A percentile compares a stretch with the other conserved stretches of the same genome.
phyloP scores from a whole-genome alignment of 768 basidiomycete genomes.

The Crassisporium funariophilum region DNA sequence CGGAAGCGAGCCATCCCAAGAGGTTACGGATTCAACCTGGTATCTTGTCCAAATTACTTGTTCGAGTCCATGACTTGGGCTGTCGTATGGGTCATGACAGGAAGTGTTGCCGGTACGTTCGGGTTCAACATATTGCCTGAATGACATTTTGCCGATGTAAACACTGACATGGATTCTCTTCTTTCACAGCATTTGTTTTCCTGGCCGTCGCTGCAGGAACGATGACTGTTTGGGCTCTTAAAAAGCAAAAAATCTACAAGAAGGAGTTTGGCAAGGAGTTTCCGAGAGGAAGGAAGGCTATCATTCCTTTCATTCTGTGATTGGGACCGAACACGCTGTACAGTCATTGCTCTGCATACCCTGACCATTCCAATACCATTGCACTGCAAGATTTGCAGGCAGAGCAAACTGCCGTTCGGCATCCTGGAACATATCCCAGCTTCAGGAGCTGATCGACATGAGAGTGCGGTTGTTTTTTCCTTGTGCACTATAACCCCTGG shows the following conservation, averaged over 20 bases:
- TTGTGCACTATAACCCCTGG: too few relatives aligned
- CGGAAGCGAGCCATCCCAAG: constrained; percentile 81
- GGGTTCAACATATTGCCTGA: neutral
- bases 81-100: constrained; percentile 73
- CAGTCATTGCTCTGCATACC: neutral
- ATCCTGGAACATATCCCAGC: too few relatives aligned
- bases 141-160: neutral
- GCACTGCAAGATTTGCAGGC: too few relatives aligned
- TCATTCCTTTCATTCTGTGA: constrained; percentile 75
- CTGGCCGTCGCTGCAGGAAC: constrained; percentile 56
- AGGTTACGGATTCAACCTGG: constrained; percentile 90
- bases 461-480: too few relatives aligned
- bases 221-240: constrained; percentile 87
- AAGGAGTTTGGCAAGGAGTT: constrained; percentile 93
- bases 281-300: constrained; percentile 70
- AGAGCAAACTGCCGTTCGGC: too few relatives aligned
- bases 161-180: constrained; percentile 1
- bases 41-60: constrained; percentile 93
- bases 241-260: constrained; percentile 89
- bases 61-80: constrained; percentile 85
- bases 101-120: constrained; percentile 72
- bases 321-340: neutral
- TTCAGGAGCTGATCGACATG: too few relatives aligned
- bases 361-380: too few relatives aligned
- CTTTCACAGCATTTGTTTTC: constrained; percentile 60